Base-by-base conservation (phyloP, 2,329 filamentous ascomycete species). In the Aspergillus japonicus region DNA sequence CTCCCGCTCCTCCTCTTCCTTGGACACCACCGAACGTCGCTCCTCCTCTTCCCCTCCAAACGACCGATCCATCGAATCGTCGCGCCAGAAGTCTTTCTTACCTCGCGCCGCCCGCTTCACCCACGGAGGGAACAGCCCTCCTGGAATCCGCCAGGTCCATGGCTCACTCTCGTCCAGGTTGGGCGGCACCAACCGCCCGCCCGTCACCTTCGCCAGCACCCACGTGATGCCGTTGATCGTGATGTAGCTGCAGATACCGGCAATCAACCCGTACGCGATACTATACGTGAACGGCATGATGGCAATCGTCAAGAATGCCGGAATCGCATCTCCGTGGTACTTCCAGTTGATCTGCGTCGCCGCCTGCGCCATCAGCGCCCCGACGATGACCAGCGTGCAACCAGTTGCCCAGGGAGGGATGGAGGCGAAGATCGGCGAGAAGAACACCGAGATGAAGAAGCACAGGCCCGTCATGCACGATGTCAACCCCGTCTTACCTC, bases 241-340 rank as follows among this genome's bases (percentile, higher is more conserved):
- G 49, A 89, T 88, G 75, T 96, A 96, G 44, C 86, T 86, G 69
- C 88, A 82, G 68, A 96, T 89, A 55, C 91, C 90, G 1, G 85
- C 90, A 67, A 96, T 96, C 16, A 96, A 82, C 51, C 92, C 92
- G 70, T 96, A 90, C 12, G 92, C 90, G 69, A 96, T 95, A 47
- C 87, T 91, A 80, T 95, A 96, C 1, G 90, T 92, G 77, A 96
- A 95, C 0, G 92, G 91, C 92, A 96, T 96, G 62, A 93, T 78
- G 59, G 88, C 86, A 64, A 96, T 89, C 54, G 90, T 92, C 39
- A 96, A 80, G 78, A 96, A 96, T 3, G 92, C 91, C 0, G 92
- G 92, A 24, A 96, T 83, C 1, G 90, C 88, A 73, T 96, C 92
- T 55, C 91, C 91, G 62, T 91, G 81, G 76, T 96, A 96, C 50